Conservation (phyloP, 1,284 basidiomycete species). For the Sanghuangporus weigelae region DNA sequence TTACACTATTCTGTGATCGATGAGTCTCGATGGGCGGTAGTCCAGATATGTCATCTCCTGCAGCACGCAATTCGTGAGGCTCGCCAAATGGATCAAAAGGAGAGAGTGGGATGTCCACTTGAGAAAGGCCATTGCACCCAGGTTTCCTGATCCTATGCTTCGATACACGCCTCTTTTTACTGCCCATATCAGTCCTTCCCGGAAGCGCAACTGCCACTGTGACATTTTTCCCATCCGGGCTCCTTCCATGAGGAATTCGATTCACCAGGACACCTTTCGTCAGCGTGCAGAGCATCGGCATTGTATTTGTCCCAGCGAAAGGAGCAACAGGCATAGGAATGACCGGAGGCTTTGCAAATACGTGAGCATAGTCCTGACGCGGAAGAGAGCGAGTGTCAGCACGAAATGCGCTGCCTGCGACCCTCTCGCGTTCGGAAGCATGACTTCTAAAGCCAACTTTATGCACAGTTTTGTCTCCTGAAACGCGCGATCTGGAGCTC, state of each 20-base stretch:
- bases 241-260: neutral
- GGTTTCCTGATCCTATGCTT: neutral
- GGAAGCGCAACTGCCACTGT: neutral
- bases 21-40: neutral
- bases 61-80: neutral
- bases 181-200: neutral
- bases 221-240: neutral
- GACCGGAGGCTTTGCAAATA: neutral
- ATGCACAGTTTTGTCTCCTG: neutral
- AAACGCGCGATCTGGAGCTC: neutral
- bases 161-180: neutral
- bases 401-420: neutral
- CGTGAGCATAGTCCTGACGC: no score
- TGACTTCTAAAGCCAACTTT: neutral
- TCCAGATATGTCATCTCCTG: neutral
- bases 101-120: neutral
- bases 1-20: neutral
- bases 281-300: neutral
- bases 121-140: neutral
- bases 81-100: neutral
- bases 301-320: neutral
- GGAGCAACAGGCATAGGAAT: neutral
- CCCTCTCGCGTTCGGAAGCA: neutral
- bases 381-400: neutral
- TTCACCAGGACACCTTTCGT: neutral